Percentiles rank a stretch among this genome's conserved stretches.
These are phyloP conservation scores for Bryoerythrophyllum caledonicum DNA, from an alignment of 225 moss, liverwort and hornwort species.

Conservation along the genomic window DNA sequence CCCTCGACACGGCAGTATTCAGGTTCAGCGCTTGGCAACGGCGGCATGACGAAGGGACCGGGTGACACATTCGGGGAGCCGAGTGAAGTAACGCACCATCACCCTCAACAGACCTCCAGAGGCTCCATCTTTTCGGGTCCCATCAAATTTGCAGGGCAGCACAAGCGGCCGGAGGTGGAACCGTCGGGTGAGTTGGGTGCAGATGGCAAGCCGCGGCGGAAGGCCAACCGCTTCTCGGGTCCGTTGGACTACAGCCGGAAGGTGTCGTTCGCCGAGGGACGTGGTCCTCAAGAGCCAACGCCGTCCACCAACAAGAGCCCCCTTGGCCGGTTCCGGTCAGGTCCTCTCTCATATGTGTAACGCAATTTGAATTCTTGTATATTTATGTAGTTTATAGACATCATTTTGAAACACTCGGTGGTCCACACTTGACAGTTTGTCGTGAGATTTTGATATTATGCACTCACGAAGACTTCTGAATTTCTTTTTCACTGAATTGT, in stretches of 20 bases:
- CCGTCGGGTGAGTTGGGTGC: slow-evolving; percentile 52
- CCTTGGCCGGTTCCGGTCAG: slow-evolving; percentile 57
- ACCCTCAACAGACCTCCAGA: slow-evolving; percentile 48
- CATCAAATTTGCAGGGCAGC: slow-evolving; percentile 82
- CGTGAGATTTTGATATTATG: background rate
- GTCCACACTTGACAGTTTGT: background rate
- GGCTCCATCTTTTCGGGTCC: slow-evolving; percentile 97
- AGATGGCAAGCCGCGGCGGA: slow-evolving; percentile 69
- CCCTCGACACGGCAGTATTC: slow-evolving; percentile 55
- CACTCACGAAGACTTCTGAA: background rate
- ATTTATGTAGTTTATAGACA: background rate
- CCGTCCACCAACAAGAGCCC: slow-evolving; percentile 39
- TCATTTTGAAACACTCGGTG: too few relatives aligned
- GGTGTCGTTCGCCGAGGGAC: slow-evolving; percentile 80
- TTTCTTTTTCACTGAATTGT: background rate
- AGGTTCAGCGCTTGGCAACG: slow-evolving; percentile 44
- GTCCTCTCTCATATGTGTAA: slow-evolving; percentile 55
- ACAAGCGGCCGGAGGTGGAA: slow-evolving; percentile 71
- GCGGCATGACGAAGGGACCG: slow-evolving; percentile 35
- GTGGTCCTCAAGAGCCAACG: slow-evolving; percentile 37
- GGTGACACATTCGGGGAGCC: slow-evolving; percentile 39
- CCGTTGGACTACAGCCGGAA: slow-evolving; percentile 89
- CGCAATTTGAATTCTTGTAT: background rate
- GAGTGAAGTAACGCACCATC: slow-evolving; percentile 32
- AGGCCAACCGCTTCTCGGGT: slow-evolving; percentile 91